Conservation (phyloP, 2,329 filamentous ascomycete genomes). For the Alternaria postmessia region DNA sequence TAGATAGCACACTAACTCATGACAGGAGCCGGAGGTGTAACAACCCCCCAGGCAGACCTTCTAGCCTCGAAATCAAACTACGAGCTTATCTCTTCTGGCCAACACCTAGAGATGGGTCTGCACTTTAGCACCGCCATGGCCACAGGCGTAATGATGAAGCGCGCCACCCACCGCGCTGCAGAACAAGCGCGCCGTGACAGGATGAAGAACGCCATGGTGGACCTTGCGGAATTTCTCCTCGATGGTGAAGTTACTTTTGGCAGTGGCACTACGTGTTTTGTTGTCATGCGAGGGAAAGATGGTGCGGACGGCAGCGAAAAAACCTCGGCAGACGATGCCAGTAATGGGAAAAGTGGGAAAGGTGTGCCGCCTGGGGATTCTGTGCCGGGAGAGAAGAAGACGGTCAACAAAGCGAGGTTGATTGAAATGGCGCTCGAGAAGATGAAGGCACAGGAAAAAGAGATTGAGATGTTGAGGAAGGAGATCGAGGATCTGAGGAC, state of each 20-base stretch:
- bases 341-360: constrained; percentile 12
- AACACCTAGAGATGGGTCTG: constrained; percentile 43
- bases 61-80: constrained; percentile 43
- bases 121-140: constrained; percentile 46
- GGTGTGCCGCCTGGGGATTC: not conserved
- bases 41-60: constrained; percentile 39
- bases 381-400: constrained; percentile 32
- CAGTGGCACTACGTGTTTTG: constrained; percentile 42
- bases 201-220: constrained; percentile 45
- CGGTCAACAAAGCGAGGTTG: constrained; percentile 42
- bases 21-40: constrained; percentile 34
- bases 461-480: constrained; percentile 38
- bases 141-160: constrained; percentile 45
- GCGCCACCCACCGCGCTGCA: constrained; percentile 41
- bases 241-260: constrained; percentile 45
- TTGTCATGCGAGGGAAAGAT: constrained; percentile 34
- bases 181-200: constrained; percentile 44
- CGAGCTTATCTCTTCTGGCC: constrained; percentile 40
- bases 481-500: constrained; percentile 32
- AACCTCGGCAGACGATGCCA: not conserved
- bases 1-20: not conserved
- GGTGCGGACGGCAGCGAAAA: constrained; percentile 6
- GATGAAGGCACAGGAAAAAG: constrained; percentile 40
- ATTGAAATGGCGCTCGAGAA: constrained; percentile 45
- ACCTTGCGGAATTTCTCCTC: constrained; percentile 39